A percentile compares a stretch with the other conserved stretches of the same genome.
Conservation (phyloP, 2,329 filamentous ascomycete species). For the Alternaria sp. region DNA sequence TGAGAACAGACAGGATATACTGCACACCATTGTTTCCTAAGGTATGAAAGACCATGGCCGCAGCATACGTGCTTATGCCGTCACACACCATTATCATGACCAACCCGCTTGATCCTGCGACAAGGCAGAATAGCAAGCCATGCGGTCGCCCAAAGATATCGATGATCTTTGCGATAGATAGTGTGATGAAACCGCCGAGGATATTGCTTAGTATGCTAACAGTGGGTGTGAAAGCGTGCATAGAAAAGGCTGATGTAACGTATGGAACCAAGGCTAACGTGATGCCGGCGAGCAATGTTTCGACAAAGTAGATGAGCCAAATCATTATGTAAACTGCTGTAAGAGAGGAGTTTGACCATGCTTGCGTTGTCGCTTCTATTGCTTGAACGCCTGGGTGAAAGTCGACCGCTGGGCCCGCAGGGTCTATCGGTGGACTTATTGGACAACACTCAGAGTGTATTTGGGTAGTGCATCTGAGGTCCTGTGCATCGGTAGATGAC, state of each 20-base stretch:
- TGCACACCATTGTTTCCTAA: slow-evolving; percentile 66
- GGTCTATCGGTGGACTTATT: neutral
- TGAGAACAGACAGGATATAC: slow-evolving; percentile 61
- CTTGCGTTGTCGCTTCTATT: slow-evolving; percentile 14
- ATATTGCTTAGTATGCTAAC: slow-evolving; percentile 43
- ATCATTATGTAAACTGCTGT: slow-evolving; percentile 11
- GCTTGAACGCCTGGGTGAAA: slow-evolving; percentile 11
- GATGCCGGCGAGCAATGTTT: slow-evolving; percentile 53
- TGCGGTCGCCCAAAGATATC: slow-evolving; percentile 52
- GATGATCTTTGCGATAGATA: slow-evolving; percentile 50
- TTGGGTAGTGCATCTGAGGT: neutral
- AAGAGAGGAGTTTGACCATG: slow-evolving; percentile 11
- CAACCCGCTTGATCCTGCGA: slow-evolving; percentile 46
- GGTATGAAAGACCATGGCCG: slow-evolving; percentile 70
- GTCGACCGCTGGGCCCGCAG: neutral
- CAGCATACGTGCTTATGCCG: slow-evolving; percentile 67
- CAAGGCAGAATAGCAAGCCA: slow-evolving; percentile 40
- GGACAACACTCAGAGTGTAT: neutral
- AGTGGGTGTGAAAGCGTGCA: slow-evolving; percentile 45
- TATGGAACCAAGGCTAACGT: slow-evolving; percentile 47
- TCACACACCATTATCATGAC: slow-evolving; percentile 72
- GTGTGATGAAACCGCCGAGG: slow-evolving; percentile 45
- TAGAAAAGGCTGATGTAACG: slow-evolving; percentile 49
- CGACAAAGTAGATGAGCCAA: slow-evolving; percentile 51
- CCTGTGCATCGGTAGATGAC: neutral